Percentiles rank a stretch among this genome's conserved stretches.
phyloP scores from a whole-genome alignment of 345 rosid species.

The Citrus trifoliata region DNA sequence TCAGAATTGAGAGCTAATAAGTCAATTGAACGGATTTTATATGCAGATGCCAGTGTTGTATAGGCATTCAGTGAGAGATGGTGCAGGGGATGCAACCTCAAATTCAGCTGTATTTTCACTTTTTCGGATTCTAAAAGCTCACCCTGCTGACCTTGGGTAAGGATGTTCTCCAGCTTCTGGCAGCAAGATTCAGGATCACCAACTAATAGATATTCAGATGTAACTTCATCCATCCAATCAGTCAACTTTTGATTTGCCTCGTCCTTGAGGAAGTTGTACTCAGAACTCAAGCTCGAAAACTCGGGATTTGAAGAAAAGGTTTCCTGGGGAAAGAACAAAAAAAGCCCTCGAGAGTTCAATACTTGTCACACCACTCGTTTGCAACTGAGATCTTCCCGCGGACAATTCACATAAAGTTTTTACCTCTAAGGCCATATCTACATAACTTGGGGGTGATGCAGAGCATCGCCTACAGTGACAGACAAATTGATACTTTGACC shows the following conservation, averaged over 20 bases:
- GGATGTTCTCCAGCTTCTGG: constrained; percentile 54
- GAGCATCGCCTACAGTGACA: constrained; percentile 66
- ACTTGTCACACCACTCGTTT: not conserved
- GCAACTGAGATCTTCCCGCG: too few relatives aligned
- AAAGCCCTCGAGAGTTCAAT: not conserved
- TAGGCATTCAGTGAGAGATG: constrained; percentile 57
- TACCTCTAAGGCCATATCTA: constrained; percentile 67
- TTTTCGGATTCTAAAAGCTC: constrained; percentile 16
- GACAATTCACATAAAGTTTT: not conserved
- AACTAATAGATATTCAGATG: constrained; percentile 48
- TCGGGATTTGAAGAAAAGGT: constrained; percentile 27
- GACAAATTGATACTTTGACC: constrained; percentile 60
- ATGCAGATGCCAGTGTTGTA: constrained; percentile 65
- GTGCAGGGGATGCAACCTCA: constrained; percentile 57
- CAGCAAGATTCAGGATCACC: constrained; percentile 59
- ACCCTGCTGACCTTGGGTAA: constrained; percentile 34
- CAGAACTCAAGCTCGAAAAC: constrained; percentile 16
- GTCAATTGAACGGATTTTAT: constrained; percentile 45
- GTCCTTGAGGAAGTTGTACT: constrained; percentile 25
- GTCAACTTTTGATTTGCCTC: constrained; percentile 34
- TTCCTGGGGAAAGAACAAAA: constrained; percentile 38
- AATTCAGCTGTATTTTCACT: constrained; percentile 22
- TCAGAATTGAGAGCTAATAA: constrained; percentile 20
- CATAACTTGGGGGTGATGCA: constrained; percentile 47
- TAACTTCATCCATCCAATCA: constrained; percentile 46